These are phyloP conservation scores for Globisporangium paroecandrum DNA, from an alignment of 352 stramenopile species.

Conservation along the genomic window DNA sequence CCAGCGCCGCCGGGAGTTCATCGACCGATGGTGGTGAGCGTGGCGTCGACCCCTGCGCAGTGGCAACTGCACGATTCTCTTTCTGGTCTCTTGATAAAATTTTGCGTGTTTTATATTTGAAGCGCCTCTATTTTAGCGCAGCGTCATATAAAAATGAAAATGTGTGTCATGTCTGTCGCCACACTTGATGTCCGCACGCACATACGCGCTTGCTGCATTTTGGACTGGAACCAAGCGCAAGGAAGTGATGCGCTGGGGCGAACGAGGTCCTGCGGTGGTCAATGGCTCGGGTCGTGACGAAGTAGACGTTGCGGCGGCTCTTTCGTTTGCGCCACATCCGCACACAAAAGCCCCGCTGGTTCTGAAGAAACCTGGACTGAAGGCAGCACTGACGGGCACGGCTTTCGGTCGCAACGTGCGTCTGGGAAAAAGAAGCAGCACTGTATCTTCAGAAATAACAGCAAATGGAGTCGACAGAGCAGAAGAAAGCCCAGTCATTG, in stretches of 20 bases:
- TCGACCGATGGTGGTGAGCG: background rate
- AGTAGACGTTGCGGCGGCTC: background rate
- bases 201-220: background rate
- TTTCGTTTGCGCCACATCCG: background rate
- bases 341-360: background rate
- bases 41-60: background rate
- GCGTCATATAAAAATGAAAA: background rate
- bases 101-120: background rate
- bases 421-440: background rate
- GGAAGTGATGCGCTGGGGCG: background rate
- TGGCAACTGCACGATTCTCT: background rate
- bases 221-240: background rate
- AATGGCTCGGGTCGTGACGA: background rate
- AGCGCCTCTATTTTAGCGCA: background rate
- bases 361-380: background rate
- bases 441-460: background rate
- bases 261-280: background rate
- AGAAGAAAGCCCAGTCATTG: background rate
- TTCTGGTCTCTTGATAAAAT: background rate
- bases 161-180: background rate
- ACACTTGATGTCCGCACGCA: background rate
- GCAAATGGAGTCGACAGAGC: no score
- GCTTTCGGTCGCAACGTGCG: conserved; percentile 11
- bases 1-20: background rate
- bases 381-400: conserved; percentile 5